These are phyloP conservation scores for Grigorovia yakushimaensis DNA, from an alignment of 805 yeast genomes.

Conservation along the genomic window DNA sequence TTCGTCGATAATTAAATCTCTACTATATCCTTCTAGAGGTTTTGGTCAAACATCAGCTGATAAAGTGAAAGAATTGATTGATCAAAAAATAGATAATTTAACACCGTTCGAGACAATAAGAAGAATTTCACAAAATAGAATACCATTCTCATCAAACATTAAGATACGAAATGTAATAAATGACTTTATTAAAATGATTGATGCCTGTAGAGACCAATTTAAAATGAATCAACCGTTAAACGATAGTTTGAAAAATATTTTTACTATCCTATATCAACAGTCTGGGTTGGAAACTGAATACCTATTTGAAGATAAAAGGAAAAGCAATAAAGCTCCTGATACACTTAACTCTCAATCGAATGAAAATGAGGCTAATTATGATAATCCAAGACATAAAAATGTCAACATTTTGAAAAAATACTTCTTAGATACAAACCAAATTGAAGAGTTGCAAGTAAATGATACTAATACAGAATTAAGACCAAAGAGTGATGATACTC, in stretches of 20 bases:
- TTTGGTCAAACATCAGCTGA: constrained; percentile 49
- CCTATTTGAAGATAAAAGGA: constrained; percentile 19
- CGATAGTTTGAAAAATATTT: constrained; percentile 13
- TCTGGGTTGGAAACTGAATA: constrained; percentile 25
- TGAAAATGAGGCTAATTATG: constrained; percentile 11
- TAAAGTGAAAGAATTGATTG: constrained; percentile 14
- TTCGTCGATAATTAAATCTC: constrained; percentile 46
- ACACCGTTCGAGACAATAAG: constrained; percentile 12
- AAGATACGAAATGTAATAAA: constrained; percentile 16
- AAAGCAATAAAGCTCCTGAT: constrained; percentile 13
- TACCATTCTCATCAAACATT: constrained; percentile 11
- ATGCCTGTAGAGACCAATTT: constrained; percentile 11
- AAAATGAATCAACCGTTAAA: constrained; percentile 4
- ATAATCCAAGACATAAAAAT: constrained; percentile 24
- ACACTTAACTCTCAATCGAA: no score
- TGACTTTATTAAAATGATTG: constrained; percentile 19
- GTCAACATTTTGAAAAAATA: constrained; percentile 17
- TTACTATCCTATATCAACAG: constrained; percentile 22
- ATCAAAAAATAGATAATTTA: constrained; percentile 1
- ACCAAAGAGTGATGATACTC: background rate
- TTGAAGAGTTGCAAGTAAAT: constrained; percentile 2
- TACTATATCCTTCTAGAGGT: constrained; percentile 56
- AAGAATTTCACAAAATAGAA: constrained; percentile 6
- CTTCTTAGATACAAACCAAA: constrained; percentile 10
- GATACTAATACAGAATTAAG: constrained; percentile 1